Conservation (phyloP, 306 rosid species). For the Quercus rubra region DNA sequence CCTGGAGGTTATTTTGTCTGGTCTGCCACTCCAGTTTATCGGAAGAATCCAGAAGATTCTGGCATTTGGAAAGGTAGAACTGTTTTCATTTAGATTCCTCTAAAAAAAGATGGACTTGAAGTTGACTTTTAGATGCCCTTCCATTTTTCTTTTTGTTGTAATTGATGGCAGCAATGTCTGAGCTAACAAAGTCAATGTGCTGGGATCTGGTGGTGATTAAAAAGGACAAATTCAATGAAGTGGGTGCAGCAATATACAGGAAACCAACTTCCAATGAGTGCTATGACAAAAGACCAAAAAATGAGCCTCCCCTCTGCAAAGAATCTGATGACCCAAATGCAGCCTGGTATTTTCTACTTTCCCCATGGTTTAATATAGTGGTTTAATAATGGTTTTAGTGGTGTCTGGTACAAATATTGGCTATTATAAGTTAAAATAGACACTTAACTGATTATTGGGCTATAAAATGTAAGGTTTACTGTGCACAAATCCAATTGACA, state of each 20-base stretch:
- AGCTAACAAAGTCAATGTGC: constrained; percentile 72
- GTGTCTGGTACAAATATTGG: background rate
- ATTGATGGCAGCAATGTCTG: constrained; percentile 57
- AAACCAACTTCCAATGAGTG: constrained; percentile 81
- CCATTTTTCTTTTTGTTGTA: background rate
- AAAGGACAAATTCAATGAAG: constrained; percentile 61
- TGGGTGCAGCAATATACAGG: constrained; percentile 75
- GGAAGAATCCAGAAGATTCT: constrained; percentile 60
- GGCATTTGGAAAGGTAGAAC: constrained; percentile 77
- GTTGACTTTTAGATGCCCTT: constrained; percentile 8
- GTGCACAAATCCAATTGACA: background rate
- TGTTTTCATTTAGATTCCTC: constrained; percentile 1
- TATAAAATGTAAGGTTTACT: background rate
- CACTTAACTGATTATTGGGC: background rate
- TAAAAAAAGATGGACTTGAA: background rate
- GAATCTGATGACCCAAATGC: constrained; percentile 71
- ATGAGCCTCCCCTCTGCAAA: constrained; percentile 69
- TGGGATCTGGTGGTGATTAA: constrained; percentile 68
- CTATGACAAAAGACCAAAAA: constrained; percentile 41
- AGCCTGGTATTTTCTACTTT: constrained; percentile 51
- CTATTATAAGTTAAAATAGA: background rate
- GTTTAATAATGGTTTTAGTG: background rate
- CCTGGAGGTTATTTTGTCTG: constrained; percentile 94
- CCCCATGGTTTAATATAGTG: background rate
- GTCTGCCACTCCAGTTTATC: constrained; percentile 95